These are phyloP conservation scores for Lithohypha guttulata DNA, from an alignment of 2,329 filamentous ascomycete species.

Conservation along the genomic window DNA sequence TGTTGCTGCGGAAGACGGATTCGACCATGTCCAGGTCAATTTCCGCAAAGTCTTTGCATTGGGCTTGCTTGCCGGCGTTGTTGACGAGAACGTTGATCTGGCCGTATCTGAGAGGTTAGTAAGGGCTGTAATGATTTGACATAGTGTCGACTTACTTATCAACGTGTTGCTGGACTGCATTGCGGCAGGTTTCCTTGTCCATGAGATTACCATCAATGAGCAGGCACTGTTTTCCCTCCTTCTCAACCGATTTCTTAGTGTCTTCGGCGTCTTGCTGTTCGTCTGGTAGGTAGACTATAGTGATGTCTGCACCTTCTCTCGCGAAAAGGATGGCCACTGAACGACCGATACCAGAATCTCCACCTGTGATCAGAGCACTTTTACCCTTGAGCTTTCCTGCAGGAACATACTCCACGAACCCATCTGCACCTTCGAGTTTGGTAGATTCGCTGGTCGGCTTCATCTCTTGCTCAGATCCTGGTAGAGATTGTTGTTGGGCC, in stretches of 20 bases:
- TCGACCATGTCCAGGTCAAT: constrained; percentile 46
- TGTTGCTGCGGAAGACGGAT: constrained; percentile 47
- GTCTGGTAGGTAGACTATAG: constrained; percentile 45
- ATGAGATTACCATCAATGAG: constrained; percentile 41
- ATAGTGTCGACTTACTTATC: too few species aligned
- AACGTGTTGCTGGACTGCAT: constrained; percentile 44
- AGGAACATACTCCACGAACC: too few species aligned
- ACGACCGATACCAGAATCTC: constrained; percentile 47
- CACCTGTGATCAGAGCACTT: constrained; percentile 46
- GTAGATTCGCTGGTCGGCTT: too few species aligned
- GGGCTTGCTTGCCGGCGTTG: constrained; percentile 43
- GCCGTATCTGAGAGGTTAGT: constrained; percentile 31
- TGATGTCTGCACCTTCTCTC: constrained; percentile 47
- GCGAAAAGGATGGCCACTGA: constrained; percentile 47
- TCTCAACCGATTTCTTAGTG: constrained; percentile 43
- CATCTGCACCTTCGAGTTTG: too few species aligned
- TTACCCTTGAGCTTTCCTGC: constrained; percentile 39
- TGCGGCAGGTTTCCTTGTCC: constrained; percentile 40
- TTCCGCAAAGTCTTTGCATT: constrained; percentile 39
- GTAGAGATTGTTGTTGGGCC: too few species aligned
- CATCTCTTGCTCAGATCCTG: too few species aligned
- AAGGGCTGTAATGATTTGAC: too few species aligned
- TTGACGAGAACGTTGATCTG: constrained; percentile 42
- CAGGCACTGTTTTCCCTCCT: constrained; percentile 38
- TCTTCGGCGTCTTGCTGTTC: constrained; percentile 47